phyloP scores from a whole-genome alignment of 148 eudicot species.

The Selenicereus undatus region DNA sequence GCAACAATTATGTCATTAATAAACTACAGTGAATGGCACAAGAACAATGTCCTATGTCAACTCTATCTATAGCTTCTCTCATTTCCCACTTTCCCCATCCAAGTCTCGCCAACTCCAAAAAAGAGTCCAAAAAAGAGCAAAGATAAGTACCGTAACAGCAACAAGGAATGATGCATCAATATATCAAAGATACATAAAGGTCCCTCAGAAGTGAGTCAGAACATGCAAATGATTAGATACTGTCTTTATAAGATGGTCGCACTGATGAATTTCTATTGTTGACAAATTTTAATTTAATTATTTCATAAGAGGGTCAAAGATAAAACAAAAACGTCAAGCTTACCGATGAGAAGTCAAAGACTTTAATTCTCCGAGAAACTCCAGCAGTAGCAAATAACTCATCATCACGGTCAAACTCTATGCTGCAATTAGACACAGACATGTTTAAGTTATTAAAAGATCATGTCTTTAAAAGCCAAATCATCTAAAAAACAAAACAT shows the following conservation, averaged over 20 bases:
- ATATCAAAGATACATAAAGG: neutral
- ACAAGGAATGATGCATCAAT: neutral
- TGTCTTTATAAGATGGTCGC: neutral
- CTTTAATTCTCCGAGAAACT: constrained; percentile 59
- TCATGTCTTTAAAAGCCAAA: constrained; percentile 4
- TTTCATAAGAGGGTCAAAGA: neutral
- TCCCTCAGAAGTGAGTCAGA: neutral
- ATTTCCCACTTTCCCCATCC: neutral
- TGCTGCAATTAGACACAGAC: constrained; percentile 40
- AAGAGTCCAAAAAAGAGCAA: neutral
- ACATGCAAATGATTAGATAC: neutral
- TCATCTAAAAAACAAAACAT: neutral
- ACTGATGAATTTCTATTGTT: neutral
- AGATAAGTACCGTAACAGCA: neutral
- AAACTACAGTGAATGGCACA: neutral
- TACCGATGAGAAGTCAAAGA: constrained; percentile 64
- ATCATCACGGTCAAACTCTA: constrained; percentile 67
- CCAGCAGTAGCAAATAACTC: constrained; percentile 74
- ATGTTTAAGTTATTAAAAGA: neutral
- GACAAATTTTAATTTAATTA: neutral
- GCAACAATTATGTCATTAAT: neutral
- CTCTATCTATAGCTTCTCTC: neutral
- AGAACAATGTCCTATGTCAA: neutral
- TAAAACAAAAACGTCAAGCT: constrained; percentile 20
- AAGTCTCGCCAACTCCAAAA: neutral